Percentiles rank a stretch among this genome's conserved stretches.
Evolutionary conservation across 306 rosid species (phyloP).

Genomic region (Cucumis cinereus): DNA sequence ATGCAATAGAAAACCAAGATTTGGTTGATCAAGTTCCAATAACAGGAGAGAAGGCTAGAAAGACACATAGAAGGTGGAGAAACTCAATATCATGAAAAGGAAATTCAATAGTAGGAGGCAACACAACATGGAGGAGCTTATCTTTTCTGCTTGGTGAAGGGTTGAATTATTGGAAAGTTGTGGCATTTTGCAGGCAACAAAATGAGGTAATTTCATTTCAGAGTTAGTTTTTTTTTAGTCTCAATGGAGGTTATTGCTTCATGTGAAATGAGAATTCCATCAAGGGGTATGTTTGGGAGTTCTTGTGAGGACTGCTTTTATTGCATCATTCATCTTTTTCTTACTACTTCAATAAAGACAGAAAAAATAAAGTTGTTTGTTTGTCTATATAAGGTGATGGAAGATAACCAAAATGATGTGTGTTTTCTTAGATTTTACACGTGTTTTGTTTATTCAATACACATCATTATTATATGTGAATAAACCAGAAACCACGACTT

Average conservation of each 20-base stretch:
- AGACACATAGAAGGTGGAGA: slow-evolving; percentile 85
- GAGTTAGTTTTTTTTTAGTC: not conserved
- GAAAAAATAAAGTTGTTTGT: too few species aligned
- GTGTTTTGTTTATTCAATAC: not conserved
- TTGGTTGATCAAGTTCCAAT: slow-evolving; percentile 25
- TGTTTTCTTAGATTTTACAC: not conserved
- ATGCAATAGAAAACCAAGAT: slow-evolving; percentile 38
- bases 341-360: too few species aligned
- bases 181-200: not conserved
- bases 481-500: not conserved
- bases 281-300: not conserved
- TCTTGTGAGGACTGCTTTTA: not conserved
- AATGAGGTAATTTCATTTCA: not conserved
- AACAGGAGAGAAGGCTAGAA: slow-evolving; percentile 35
- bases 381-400: not conserved
- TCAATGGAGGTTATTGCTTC: not conserved
- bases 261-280: not conserved
- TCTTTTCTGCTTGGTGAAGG: not conserved
- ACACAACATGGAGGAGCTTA: not conserved
- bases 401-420: not conserved
- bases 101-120: slow-evolving; percentile 19
- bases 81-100: slow-evolving; percentile 67
- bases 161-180: not conserved
- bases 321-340: not conserved
- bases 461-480: not conserved